phyloP scores from a whole-genome alignment of 1,139 yeast species.

The Yamadazyma epiphylla region DNA sequence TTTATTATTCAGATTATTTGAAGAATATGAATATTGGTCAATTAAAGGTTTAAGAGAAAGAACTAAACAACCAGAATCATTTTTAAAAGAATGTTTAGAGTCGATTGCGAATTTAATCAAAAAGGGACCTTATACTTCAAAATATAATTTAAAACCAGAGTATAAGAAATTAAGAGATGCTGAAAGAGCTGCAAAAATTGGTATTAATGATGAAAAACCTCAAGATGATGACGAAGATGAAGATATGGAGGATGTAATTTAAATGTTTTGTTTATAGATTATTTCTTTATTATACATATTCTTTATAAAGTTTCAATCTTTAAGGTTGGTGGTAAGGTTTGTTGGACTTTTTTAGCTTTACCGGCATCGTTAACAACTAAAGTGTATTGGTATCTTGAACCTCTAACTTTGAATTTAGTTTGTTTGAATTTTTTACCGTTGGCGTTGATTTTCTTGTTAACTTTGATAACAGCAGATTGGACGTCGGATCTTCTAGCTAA shows the following conservation, averaged over 20 bases:
- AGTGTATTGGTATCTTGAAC: slow-evolving; percentile 92
- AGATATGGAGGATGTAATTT: slow-evolving; percentile 40
- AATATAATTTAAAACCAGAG: slow-evolving; percentile 86
- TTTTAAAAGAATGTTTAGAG: slow-evolving; percentile 85
- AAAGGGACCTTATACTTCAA: slow-evolving; percentile 94
- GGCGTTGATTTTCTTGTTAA: slow-evolving; percentile 81
- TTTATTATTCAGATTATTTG: slow-evolving; percentile 80
- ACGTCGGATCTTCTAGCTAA: slow-evolving; percentile 98
- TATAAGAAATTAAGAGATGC: slow-evolving; percentile 78
- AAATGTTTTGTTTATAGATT: slow-evolving; percentile 7
- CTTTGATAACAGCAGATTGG: slow-evolving; percentile 85
- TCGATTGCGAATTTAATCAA: slow-evolving; percentile 85
- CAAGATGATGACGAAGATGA: slow-evolving; percentile 49
- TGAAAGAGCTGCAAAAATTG: slow-evolving; percentile 65
- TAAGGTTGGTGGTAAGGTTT: slow-evolving; percentile 96
- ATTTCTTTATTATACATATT: slow-evolving; percentile 16
- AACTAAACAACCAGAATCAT: slow-evolving; percentile 94
- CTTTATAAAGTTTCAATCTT: slow-evolving; percentile 65
- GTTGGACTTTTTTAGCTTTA: slow-evolving; percentile 97
- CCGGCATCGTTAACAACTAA: slow-evolving; percentile 93
- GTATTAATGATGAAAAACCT: slow-evolving; percentile 38
- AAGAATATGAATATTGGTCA: slow-evolving; percentile 96
- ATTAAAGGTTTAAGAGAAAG: slow-evolving; percentile 91
- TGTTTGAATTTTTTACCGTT: slow-evolving; percentile 85
- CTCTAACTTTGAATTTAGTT: slow-evolving; percentile 99